Conservation (phyloP, 805 yeast genomes). For the Wickerhamia fluorescens region DNA sequence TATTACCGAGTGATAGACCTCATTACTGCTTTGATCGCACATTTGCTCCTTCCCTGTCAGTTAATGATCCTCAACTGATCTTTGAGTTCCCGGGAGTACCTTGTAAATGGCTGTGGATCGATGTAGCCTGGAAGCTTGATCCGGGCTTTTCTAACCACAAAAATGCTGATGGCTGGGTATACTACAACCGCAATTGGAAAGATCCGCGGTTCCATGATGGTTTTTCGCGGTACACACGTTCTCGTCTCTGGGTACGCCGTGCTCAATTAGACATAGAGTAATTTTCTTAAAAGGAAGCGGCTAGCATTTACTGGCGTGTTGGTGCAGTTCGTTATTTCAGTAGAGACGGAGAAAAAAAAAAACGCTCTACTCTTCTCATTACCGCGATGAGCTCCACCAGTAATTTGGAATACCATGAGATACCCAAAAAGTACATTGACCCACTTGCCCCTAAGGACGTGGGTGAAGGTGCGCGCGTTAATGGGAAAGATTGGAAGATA, state of each 20-base stretch:
- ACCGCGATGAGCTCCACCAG: slow-evolving; percentile 26
- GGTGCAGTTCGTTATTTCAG: no score
- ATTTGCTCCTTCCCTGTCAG: slow-evolving; percentile 20
- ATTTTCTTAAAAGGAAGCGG: no score
- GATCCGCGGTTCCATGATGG: slow-evolving; percentile 36
- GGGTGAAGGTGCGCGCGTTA: slow-evolving; percentile 45
- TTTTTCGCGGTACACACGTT: slow-evolving; percentile 43
- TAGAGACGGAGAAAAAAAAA: background rate
- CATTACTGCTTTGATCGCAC: slow-evolving; percentile 40
- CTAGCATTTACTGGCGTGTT: no score
- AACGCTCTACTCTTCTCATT: slow-evolving; percentile 2
- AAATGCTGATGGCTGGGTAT: slow-evolving; percentile 46
- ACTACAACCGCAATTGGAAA: slow-evolving; percentile 47
- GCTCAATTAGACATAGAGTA: no score
- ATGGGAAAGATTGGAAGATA: slow-evolving; percentile 69
- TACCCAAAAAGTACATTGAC: slow-evolving; percentile 29
- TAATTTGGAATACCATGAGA: slow-evolving; percentile 20
- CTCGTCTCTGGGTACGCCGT: slow-evolving; percentile 44
- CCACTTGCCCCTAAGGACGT: slow-evolving; percentile 27
- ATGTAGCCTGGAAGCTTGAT: slow-evolving; percentile 44
- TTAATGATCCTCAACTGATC: slow-evolving; percentile 18
- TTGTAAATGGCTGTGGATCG: slow-evolving; percentile 54
- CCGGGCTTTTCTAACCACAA: slow-evolving; percentile 29
- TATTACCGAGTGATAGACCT: slow-evolving; percentile 48
- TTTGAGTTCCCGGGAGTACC: slow-evolving; percentile 42